A percentile compares a stretch with the other conserved stretches of the same genome.
Evolutionary conservation across 2,329 filamentous ascomycete genomes (phyloP).

Genomic region (Sphaerostilbella broomeana): DNA sequence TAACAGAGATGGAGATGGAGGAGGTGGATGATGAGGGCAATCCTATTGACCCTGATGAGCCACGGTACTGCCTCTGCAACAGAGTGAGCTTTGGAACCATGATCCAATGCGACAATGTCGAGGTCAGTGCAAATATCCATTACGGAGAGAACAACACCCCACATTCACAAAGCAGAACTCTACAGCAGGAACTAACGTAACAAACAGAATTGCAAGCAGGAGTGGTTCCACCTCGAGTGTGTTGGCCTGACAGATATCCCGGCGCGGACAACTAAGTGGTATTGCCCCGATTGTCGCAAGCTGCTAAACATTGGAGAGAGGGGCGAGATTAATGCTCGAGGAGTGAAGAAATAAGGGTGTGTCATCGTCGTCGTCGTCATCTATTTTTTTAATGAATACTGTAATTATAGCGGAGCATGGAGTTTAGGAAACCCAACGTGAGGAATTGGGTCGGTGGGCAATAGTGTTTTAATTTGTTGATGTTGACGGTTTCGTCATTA

Average conservation of each 20-base stretch:
- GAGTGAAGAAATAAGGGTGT: slow-evolving; percentile 41
- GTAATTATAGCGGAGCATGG: slow-evolving; percentile 8
- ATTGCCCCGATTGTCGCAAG: slow-evolving; percentile 69
- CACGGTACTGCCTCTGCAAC: slow-evolving; percentile 71
- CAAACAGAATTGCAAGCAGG: slow-evolving; percentile 61
- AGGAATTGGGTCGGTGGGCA: no score
- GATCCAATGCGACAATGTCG: slow-evolving; percentile 75
- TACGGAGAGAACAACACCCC: slow-evolving; percentile 15
- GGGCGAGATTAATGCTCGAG: slow-evolving; percentile 55
- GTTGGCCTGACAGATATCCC: slow-evolving; percentile 64
- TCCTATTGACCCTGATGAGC: slow-evolving; percentile 67
- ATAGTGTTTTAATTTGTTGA: no score
- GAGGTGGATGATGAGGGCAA: slow-evolving; percentile 64
- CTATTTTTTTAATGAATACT: slow-evolving; percentile 2
- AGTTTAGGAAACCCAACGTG: slow-evolving; percentile 8
- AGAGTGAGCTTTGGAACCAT: slow-evolving; percentile 75
- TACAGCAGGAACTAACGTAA: no score
- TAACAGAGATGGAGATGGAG: slow-evolving; percentile 40
- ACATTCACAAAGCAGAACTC: slow-evolving; percentile 3
- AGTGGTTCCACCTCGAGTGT: slow-evolving; percentile 82
- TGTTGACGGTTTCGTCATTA: no score
- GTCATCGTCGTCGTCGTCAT: no score
- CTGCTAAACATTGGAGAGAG: slow-evolving; percentile 56
- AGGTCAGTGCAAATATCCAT: slow-evolving; percentile 46
- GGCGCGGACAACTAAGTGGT: slow-evolving; percentile 72